Conservation (phyloP, 495 filamentous ascomycete genomes). For the Penicillium manginii region DNA sequence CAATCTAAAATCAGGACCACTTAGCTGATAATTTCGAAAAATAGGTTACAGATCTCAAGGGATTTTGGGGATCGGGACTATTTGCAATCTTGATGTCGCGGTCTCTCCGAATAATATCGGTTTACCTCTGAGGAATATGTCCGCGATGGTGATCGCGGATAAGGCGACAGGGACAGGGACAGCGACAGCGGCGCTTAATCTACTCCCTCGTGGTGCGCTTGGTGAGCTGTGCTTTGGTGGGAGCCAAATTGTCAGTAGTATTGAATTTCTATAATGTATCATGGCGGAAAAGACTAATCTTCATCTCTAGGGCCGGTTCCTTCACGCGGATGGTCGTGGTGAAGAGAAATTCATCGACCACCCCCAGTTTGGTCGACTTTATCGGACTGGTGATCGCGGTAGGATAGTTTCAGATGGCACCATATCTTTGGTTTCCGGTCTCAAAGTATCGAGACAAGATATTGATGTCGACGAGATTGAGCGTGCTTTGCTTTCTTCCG, state of each 20-base stretch:
- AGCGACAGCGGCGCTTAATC: constrained; percentile 27
- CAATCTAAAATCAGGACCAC: neutral
- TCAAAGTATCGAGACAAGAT: constrained; percentile 67
- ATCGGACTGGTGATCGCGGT: constrained; percentile 73
- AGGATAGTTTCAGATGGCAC: constrained; percentile 71
- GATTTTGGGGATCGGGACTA: constrained; percentile 69
- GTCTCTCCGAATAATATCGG: constrained; percentile 64
- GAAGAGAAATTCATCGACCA: constrained; percentile 65
- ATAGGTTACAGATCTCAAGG: constrained; percentile 62
- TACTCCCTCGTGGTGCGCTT: constrained; percentile 66
- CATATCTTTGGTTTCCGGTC: constrained; percentile 61
- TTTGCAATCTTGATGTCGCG: constrained; percentile 54
- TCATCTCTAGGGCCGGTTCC: neutral
- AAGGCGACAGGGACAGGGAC: neutral
- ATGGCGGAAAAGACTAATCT: neutral
- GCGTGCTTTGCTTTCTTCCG: constrained; percentile 48
- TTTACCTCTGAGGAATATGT: constrained; percentile 68
- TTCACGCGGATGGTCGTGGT: neutral
- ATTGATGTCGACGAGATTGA: constrained; percentile 73
- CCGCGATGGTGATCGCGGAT: constrained; percentile 63
- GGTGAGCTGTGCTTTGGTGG: constrained; percentile 88
- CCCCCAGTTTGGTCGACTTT: constrained; percentile 65
- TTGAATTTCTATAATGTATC: no score
- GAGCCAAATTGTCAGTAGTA: constrained; percentile 61
- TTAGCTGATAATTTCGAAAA: neutral